Percentiles rank a stretch among this genome's conserved stretches.
Conservation (phyloP, 495 filamentous ascomycete species). For the Penicillium bialowiezense region DNA sequence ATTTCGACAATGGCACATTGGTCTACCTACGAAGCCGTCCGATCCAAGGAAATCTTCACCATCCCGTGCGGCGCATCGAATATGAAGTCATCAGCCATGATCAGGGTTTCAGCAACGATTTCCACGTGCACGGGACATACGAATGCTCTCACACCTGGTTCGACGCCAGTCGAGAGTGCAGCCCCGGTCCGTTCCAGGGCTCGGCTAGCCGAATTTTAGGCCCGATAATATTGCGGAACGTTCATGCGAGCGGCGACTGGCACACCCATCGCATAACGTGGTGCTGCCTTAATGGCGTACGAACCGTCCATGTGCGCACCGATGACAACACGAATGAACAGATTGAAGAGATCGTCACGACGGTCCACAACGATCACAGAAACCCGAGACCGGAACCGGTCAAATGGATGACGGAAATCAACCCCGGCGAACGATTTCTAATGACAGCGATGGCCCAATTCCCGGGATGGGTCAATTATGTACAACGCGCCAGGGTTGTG, state of each 20-base stretch:
- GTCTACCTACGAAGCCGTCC: neutral
- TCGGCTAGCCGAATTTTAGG: neutral
- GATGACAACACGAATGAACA: neutral
- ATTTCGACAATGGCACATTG: neutral
- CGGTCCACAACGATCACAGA: neutral
- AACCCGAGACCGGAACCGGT: neutral
- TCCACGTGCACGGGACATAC: neutral
- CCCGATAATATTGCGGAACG: neutral
- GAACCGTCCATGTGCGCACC: neutral
- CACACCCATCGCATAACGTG: neutral
- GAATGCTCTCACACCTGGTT: slow-evolving; percentile 4
- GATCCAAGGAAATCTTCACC: neutral
- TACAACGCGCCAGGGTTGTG: neutral
- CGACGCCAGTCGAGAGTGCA: slow-evolving; percentile 2
- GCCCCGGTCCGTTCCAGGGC: neutral
- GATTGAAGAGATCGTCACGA: neutral
- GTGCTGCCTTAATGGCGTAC: neutral
- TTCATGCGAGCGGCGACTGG: neutral
- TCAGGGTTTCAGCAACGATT: neutral
- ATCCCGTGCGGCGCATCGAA: neutral
- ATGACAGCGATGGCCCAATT: neutral
- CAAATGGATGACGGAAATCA: slow-evolving; percentile 3
- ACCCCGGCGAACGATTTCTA: neutral
- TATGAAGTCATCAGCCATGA: slow-evolving; percentile 3
- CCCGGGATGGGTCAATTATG: neutral